phyloP scores from a whole-genome alignment of 106 monocot genomes.

The Allium fistulosum region DNA sequence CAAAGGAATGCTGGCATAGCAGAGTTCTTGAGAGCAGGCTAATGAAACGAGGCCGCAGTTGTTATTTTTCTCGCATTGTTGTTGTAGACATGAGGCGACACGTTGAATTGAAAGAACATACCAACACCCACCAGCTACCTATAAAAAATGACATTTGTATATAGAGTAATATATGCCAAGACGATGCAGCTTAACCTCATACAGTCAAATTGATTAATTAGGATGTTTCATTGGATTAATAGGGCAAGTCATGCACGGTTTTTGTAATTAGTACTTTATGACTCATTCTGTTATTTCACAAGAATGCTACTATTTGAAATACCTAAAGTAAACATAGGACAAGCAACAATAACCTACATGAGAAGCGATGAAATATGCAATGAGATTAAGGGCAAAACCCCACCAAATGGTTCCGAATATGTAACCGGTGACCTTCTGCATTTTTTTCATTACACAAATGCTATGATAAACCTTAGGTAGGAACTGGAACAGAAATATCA shows the following conservation, averaged over 20 bases:
- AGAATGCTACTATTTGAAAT: too few species aligned
- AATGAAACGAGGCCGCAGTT: slow-evolving; percentile 50
- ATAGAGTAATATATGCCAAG: too few species aligned
- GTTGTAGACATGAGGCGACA: slow-evolving; percentile 55
- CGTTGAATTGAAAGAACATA: slow-evolving; percentile 92
- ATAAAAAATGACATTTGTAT: neutral
- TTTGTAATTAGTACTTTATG: too few species aligned
- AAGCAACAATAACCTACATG: slow-evolving; percentile 46
- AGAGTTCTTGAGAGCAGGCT: slow-evolving; percentile 46
- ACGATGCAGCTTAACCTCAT: too few species aligned
- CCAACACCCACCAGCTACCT: slow-evolving; percentile 96
- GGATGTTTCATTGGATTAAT: too few species aligned
- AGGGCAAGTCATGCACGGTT: too few species aligned
- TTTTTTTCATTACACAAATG: slow-evolving; percentile 67
- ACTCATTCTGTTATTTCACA: too few species aligned
- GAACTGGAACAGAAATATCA: slow-evolving; percentile 75
- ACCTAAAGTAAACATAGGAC: too few species aligned
- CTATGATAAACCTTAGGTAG: slow-evolving; percentile 90
- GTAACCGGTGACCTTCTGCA: slow-evolving; percentile 96
- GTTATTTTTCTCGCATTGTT: slow-evolving; percentile 52
- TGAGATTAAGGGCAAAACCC: slow-evolving; percentile 88
- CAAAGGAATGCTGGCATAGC: slow-evolving; percentile 22
- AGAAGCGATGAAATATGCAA: slow-evolving; percentile 91
- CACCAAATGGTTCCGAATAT: slow-evolving; percentile 96
- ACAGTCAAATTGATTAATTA: too few species aligned